Base-by-base conservation (phyloP, 2,329 filamentous ascomycete species). In the Nothopassalora personata region DNA sequence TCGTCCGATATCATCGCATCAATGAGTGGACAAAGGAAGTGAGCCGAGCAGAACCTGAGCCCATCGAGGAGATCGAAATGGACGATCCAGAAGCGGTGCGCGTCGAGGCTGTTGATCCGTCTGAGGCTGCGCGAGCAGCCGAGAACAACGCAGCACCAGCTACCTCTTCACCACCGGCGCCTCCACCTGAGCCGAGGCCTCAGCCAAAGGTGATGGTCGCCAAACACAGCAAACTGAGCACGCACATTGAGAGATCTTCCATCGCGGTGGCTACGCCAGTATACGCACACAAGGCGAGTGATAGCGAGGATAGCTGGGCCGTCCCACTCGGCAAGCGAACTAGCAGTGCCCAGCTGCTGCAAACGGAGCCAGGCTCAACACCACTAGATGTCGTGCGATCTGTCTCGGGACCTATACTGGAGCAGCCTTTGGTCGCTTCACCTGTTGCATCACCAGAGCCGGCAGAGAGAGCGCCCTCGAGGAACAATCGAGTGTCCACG, bases 21-120 rank as follows among this genome's bases (percentile, higher is more conserved):
- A 96, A 96, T 64, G 93, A 97, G 75, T 97, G 93, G 93, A 91
- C 91, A 0, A 97, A 96, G 72, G 91, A 96, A 72, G 80, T 96
- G 10, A 85, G 86, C 63, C 78, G 83, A 46, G 91, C 93, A 6
- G 92, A 97, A 15, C 81, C 85, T 1, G 78, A 82, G 27, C 70
- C 84, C 4, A 58, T 69, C 4, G 65, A 66, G 36, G 62, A 65
- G 18, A 61, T 64, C 9, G 70, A 73, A 3, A 60, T 64, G 34
- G 65, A 67, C 64, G 80, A 71, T 69, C 80, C 62, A 72, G 80
- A 66, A 60, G 58, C 63, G 8, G 74, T 67, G 62, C 75, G 63
- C 36, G 66, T 75, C 9, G 72, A 77, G 31, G 66, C 70, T 10
- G 67, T 67, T 39, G 63, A 69, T 27, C 68, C 76, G 52, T 86